Percentiles rank a stretch among this genome's conserved stretches.
Conservation (phyloP, 2,329 filamentous ascomycete genomes). For the Helotiales sp. region DNA sequence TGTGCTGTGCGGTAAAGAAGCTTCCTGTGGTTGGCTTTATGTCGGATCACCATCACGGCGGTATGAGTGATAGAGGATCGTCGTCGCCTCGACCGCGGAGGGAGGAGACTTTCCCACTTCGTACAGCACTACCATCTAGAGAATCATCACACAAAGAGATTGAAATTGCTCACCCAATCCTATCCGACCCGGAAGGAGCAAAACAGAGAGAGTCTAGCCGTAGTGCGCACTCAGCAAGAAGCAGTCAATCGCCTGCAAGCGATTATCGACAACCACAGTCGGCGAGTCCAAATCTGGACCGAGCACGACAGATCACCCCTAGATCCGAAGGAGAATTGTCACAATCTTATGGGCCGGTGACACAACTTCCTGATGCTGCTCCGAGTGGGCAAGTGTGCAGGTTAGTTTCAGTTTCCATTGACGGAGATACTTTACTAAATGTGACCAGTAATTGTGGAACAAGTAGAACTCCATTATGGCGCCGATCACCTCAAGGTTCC, state of each 20-base stretch:
- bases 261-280: slow-evolving; percentile 20
- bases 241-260: slow-evolving; percentile 19
- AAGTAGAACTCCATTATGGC: slow-evolving; percentile 91
- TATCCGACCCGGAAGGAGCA: slow-evolving; percentile 24
- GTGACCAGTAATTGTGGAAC: slow-evolving; percentile 85
- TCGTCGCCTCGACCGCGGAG: slow-evolving; percentile 20
- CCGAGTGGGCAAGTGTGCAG: slow-evolving; percentile 70
- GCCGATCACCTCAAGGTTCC: slow-evolving; percentile 85
- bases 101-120: slow-evolving; percentile 25
- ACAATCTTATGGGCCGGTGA: slow-evolving; percentile 19
- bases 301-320: slow-evolving; percentile 17
- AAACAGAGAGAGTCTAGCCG: slow-evolving; percentile 6
- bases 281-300: slow-evolving; percentile 16
- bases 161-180: slow-evolving; percentile 27
- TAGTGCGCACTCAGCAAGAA: slow-evolving; percentile 9
- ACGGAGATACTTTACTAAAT: slow-evolving; percentile 13
- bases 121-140: slow-evolving; percentile 21
- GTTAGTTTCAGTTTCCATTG: slow-evolving; percentile 45
- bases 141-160: slow-evolving; percentile 29
- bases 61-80: slow-evolving; percentile 26
- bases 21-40: slow-evolving; percentile 28
- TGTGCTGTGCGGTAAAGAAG: slow-evolving; percentile 27
- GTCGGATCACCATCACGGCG: slow-evolving; percentile 30
- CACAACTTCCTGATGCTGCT: slow-evolving; percentile 15
- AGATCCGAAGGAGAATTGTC: slow-evolving; percentile 23